phyloP scores from a whole-genome alignment of 176 grass and related monocot species.

The Oryza punctata region DNA sequence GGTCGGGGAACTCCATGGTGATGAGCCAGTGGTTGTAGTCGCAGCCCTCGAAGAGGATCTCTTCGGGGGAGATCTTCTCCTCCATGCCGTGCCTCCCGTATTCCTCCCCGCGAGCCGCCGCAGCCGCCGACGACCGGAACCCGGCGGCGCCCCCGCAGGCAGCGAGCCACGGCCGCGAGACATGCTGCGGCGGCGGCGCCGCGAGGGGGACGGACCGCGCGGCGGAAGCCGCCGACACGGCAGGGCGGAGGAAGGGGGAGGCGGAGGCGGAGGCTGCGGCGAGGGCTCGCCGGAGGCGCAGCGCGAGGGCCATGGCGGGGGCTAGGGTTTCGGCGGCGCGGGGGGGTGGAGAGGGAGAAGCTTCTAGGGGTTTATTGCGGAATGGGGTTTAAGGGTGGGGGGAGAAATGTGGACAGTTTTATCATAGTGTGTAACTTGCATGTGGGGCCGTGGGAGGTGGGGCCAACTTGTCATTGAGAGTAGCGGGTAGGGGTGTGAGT shows the following conservation, averaged over 20 bases:
- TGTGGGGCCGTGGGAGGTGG: not conserved
- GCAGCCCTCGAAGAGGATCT: slow-evolving; percentile 92
- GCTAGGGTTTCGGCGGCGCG: slow-evolving; percentile 42
- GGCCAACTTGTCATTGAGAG: too few species aligned
- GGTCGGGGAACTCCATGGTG: slow-evolving; percentile 97
- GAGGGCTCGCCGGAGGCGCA: slow-evolving; percentile 67
- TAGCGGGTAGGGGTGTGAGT: too few species aligned
- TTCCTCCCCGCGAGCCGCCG: slow-evolving; percentile 44
- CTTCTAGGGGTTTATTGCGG: slow-evolving; percentile 26
- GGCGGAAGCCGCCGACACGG: not conserved
- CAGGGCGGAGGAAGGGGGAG: slow-evolving; percentile 33
- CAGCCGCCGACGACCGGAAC: slow-evolving; percentile 56
- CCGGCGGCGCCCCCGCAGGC: slow-evolving; percentile 15
- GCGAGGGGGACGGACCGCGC: not conserved
- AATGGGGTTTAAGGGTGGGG: not conserved
- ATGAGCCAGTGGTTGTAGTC: slow-evolving; percentile 99
- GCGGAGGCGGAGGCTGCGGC: slow-evolving; percentile 54
- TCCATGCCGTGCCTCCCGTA: slow-evolving; percentile 38
- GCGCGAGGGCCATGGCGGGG: slow-evolving; percentile 67
- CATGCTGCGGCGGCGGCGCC: not conserved
- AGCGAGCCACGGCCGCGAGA: slow-evolving; percentile 6
- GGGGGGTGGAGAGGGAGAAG: not conserved
- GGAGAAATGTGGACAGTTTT: not conserved
- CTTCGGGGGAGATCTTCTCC: slow-evolving; percentile 65
- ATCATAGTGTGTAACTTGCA: not conserved